Percentiles rank a stretch among this genome's conserved stretches.
phyloP scores from a whole-genome alignment of 345 rosid species.

The Carallia brachiata region DNA sequence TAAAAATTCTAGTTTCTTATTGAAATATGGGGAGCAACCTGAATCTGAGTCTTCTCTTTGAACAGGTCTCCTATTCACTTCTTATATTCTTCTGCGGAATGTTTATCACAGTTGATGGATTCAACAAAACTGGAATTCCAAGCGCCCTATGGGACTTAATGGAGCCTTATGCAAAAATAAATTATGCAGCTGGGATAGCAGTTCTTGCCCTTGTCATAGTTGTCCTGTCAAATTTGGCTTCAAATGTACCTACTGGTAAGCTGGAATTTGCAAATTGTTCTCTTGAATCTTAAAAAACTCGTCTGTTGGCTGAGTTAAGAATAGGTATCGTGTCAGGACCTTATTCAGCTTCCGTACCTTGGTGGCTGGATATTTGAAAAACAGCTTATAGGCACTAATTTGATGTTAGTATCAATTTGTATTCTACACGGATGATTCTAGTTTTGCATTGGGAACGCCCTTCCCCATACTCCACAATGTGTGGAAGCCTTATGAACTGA shows the following conservation, averaged over 20 bases:
- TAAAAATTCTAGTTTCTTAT: neutral
- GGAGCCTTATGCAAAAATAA: constrained; percentile 66
- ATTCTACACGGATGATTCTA: no score
- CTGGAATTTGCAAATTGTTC: neutral
- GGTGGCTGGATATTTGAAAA: no score
- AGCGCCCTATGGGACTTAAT: constrained; percentile 63
- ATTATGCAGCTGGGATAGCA: constrained; percentile 47
- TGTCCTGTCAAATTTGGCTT: constrained; percentile 67
- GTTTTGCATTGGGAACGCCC: no score
- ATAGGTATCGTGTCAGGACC: no score
- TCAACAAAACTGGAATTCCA: constrained; percentile 84
- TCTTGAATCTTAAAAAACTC: neutral
- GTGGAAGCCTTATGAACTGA: no score
- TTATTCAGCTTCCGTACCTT: no score
- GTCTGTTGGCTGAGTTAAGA: neutral
- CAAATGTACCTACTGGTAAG: constrained; percentile 89
- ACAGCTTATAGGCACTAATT: no score
- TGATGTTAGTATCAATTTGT: no score
- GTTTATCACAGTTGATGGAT: constrained; percentile 82
- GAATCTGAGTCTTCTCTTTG: constrained; percentile 8
- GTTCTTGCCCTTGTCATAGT: constrained; percentile 67
- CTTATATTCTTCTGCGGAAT: constrained; percentile 83
- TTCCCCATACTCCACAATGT: no score
- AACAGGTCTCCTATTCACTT: constrained; percentile 79
- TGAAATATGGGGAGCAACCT: neutral